Evolutionary conservation across 2,329 filamentous ascomycete genomes (phyloP), one percentile per base, ranked within the genome.

Genomic region (Trichoderma citrinoviride): DNA sequence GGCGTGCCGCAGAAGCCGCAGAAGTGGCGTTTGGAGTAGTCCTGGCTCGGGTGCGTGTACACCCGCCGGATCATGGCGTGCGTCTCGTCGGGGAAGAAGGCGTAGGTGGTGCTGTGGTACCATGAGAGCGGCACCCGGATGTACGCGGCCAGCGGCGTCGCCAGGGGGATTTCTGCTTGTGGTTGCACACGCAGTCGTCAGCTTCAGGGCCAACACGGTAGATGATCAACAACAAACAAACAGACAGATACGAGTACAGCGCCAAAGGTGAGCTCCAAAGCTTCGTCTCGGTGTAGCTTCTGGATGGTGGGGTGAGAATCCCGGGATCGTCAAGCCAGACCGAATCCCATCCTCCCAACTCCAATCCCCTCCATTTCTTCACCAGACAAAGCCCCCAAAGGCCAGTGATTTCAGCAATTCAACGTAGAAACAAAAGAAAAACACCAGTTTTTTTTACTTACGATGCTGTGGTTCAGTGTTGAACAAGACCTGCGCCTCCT

Each of bases 1-100:
- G 91, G 90, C 0, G 93, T 96, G 60, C 93, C 93, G 75, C 93
- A 97, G 79, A 90, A 96, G 25, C 93, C 93, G 77, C 93, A 97
- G 77, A 97, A 97, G 70, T 92, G 86, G 56, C 91, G 87, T 74
- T 90, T 87, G 1, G 85, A 81, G 70, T 84, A 78, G 58, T 83
- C 81, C 60, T 85, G 83, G 70, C 81, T 78, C 2, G 81, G 81
- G 23, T 88, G 84, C 10, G 85, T 86, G 75, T 91, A 93, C 54
- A 84, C 82, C 46, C 88, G 85, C 64, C 86, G 87, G 73, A 93
- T 93, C 58, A 81, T 80, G 61, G 81, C 71, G 74, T 86, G 84
- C 17, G 87, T 86, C 79, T 97, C 93, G 77, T 96, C 91, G 3
- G 89, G 85, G 75, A 89, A 93, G 74, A 88, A 90, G 53, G 92